phyloP scores from a whole-genome alignment of 768 basidiomycete genomes.

The Rhizopogon sp. region DNA sequence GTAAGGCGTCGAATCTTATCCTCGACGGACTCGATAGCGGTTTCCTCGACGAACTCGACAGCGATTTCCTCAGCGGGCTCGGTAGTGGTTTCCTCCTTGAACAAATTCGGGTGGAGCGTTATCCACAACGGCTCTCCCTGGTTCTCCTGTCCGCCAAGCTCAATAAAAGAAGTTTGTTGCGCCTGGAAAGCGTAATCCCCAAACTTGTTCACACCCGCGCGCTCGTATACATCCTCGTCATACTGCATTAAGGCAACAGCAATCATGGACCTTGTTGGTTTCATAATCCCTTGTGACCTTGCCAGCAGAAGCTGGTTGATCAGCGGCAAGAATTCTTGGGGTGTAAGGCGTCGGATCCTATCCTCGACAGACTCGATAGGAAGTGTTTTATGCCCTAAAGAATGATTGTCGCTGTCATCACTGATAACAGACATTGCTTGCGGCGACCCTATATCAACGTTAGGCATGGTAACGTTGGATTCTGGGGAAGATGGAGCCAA shows the following conservation, averaged over 20 bases:
- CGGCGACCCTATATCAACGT: background rate
- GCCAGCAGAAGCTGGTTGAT: conserved; percentile 17
- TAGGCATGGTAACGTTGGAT: background rate
- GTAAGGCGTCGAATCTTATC: conserved; percentile 6
- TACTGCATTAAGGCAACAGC: conserved; percentile 25
- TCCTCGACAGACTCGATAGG: conserved; percentile 4
- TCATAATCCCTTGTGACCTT: conserved; percentile 23
- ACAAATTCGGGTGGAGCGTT: conserved; percentile 22
- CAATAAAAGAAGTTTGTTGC: conserved; percentile 21
- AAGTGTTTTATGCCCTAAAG: conserved; percentile 1
- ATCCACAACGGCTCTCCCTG: conserved; percentile 17
- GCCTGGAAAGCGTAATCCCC: conserved; percentile 22
- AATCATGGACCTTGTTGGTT: conserved; percentile 34
- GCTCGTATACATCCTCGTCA: conserved; percentile 23
- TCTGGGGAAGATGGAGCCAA: background rate
- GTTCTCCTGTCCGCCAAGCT: conserved; percentile 16
- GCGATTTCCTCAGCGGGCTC: too few relatives aligned
- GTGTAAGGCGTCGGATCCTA: conserved; percentile 9
- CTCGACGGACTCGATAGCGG: background rate
- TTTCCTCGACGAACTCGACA: too few relatives aligned
- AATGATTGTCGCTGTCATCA: conserved; percentile 1
- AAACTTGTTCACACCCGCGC: conserved; percentile 21
- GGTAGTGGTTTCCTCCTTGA: background rate
- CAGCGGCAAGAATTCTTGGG: conserved; percentile 26
- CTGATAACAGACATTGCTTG: background rate